Evolutionary conservation across 2,329 filamentous ascomycete genomes (phyloP).

Genomic region (Colletotrichum higginsianum): DNA sequence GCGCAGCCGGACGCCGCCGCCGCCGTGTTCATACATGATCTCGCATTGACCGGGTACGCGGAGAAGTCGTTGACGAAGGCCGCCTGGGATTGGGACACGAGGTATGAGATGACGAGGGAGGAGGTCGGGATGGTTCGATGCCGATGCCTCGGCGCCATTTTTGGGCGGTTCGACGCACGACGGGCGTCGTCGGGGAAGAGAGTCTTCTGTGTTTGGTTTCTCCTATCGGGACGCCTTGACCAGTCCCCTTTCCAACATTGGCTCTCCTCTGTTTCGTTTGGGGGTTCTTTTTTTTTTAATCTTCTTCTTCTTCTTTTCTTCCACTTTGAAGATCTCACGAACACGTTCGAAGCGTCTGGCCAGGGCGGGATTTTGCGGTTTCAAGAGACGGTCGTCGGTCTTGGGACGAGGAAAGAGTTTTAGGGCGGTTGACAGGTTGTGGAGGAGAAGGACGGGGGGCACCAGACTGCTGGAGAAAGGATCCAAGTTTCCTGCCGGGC

Average conservation of each 20-base stretch:
- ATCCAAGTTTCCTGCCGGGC: constrained; percentile 25
- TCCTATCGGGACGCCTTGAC: constrained; percentile 16
- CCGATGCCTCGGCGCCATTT: constrained; percentile 36
- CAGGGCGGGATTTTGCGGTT: constrained; percentile 4
- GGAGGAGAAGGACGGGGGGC: constrained; percentile 30
- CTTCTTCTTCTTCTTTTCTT: no score
- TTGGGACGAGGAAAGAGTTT: constrained; percentile 38
- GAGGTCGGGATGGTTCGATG: constrained; percentile 22
- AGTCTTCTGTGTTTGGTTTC: neutral
- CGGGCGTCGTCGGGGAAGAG: constrained; percentile 14
- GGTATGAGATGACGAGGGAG: constrained; percentile 32
- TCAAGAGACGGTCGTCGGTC: constrained; percentile 16
- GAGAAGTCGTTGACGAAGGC: constrained; percentile 35
- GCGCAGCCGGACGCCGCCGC: constrained; percentile 33
- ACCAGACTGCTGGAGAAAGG: constrained; percentile 27
- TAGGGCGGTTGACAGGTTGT: constrained; percentile 22
- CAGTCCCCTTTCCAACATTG: constrained; percentile 23
- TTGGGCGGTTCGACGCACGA: constrained; percentile 21
- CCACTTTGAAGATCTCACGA: neutral
- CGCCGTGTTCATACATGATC: constrained; percentile 32
- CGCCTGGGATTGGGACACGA: constrained; percentile 19
- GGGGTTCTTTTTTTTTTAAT: no score
- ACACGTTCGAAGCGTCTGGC: constrained; percentile 2
- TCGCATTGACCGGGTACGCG: constrained; percentile 22
- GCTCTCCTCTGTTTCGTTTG: neutral